Evolutionary conservation across 495 filamentous ascomycete genomes (phyloP), one percentile per base, ranked within the genome.

Genomic region (Penicillium nucicola): DNA sequence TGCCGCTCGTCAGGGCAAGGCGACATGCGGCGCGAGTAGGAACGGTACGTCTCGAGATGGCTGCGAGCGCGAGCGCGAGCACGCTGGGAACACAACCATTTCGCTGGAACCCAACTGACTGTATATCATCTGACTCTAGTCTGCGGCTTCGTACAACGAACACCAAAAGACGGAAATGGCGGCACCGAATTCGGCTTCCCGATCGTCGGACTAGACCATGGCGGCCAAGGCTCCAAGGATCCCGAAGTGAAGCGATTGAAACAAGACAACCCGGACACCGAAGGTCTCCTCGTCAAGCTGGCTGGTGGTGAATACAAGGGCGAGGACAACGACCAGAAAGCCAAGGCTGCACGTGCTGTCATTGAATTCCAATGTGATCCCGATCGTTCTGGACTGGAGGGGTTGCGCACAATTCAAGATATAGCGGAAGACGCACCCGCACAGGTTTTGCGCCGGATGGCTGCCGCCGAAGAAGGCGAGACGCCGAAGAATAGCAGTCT

Each of bases 301-400:
- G 70, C 82, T 34, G 90, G 92, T 4, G 89, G 84, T 8, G 69
- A 71, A 40, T 85, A 82, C 55, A 65, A 66, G 8, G 72, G 71
- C 35, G 62, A 70, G 12, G 67, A 69, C 17, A 45, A 66, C 2
- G 63, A 69, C 19, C 65, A 64, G 37, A 72, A 81, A 47, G 66
- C 74, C 42, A 69, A 78, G 42, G 58, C 77, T 42, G 85, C 90
- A 52, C 74, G 75, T 47, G 88, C 90, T 4, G 72, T 95, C 6
- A 80, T 97, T 19, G 89, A 97, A 55, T 92, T 97, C 52, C 47
- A 88, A 30, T 98, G 93, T 66, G 84, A 93, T 57, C 70, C 66
- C 22, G 76, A 83, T 4, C 68, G 79, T 33, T 82, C 81, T 7
- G 91, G 91, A 1, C 68, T 85, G 3, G 91, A 95, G 60, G 83